These are phyloP conservation scores for Pezicula radicicola DNA, from an alignment of 2,329 filamentous ascomycete genomes.

Conservation along the genomic window DNA sequence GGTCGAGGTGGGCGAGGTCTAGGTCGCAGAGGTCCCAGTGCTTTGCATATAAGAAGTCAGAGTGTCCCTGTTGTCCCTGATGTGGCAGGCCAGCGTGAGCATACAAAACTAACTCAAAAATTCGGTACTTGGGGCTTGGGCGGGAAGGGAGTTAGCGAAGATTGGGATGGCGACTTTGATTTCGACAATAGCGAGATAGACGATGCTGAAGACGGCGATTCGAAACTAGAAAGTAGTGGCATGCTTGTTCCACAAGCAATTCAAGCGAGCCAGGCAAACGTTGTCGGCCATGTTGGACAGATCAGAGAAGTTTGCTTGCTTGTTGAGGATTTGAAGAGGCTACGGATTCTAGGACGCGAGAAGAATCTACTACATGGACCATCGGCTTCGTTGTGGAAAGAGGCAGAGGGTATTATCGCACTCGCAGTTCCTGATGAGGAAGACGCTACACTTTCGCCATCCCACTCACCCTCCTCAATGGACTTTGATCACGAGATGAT, in stretches of 20 bases:
- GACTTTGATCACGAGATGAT: conserved; percentile 45
- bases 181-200: conserved; percentile 43
- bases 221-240: conserved; percentile 33
- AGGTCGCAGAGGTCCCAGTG: conserved; percentile 65
- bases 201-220: conserved; percentile 37
- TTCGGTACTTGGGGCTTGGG: conserved; percentile 81
- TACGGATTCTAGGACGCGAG: conserved; percentile 67
- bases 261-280: conserved; percentile 76
- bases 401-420: conserved; percentile 84
- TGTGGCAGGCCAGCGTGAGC: conserved; percentile 46
- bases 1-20: conserved; percentile 65
- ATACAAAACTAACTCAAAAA: conserved; percentile 56
- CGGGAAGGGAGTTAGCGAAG: conserved; percentile 77
- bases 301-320: conserved; percentile 77
- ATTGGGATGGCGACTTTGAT: conserved; percentile 89
- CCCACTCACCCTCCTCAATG: conserved; percentile 24
- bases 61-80: conserved; percentile 75
- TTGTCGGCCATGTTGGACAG: conserved; percentile 80
- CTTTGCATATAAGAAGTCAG: conserved; percentile 70
- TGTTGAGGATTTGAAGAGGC: conserved; percentile 78
- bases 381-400: conserved; percentile 65
- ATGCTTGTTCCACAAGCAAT: conserved; percentile 80
- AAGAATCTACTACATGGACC: conserved; percentile 62
- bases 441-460: conserved; percentile 30
- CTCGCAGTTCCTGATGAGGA: conserved; percentile 71